Percentiles rank a stretch among this genome's conserved stretches.
phyloP scores from a whole-genome alignment of 495 filamentous ascomycete species.

The Xylaria venustula region DNA sequence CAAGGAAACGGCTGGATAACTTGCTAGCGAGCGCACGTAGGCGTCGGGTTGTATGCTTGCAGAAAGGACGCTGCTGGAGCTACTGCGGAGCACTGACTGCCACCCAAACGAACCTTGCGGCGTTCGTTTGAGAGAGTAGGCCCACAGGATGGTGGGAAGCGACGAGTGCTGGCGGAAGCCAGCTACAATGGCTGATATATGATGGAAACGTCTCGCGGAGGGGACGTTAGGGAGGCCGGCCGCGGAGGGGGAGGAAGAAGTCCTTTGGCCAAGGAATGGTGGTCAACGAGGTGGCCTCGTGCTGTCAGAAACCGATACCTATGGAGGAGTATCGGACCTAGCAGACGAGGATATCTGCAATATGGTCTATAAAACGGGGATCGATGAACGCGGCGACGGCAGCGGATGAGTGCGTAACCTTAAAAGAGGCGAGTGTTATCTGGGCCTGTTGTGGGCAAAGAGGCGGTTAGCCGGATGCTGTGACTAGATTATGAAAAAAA shows the following conservation, averaged over 20 bases:
- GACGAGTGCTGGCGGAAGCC: constrained; percentile 53
- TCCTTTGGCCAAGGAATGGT: constrained; percentile 84
- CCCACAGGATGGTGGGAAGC: constrained; percentile 67
- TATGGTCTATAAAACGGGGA: constrained; percentile 24
- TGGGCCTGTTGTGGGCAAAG: constrained; percentile 58
- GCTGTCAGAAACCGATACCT: constrained; percentile 84
- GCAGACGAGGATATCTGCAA: constrained; percentile 83
- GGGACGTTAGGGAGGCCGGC: constrained; percentile 83
- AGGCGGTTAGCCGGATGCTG: background rate
- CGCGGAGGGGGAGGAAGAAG: constrained; percentile 78
- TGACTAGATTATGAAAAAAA: background rate
- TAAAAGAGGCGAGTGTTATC: constrained; percentile 69
- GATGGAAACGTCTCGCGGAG: constrained; percentile 51
- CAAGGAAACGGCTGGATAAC: background rate
- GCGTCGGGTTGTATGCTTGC: constrained; percentile 17
- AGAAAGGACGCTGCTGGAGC: constrained; percentile 31
- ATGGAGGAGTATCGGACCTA: constrained; percentile 79
- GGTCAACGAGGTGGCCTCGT: constrained; percentile 65
- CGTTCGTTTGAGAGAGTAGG: constrained; percentile 93
- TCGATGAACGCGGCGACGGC: background rate
- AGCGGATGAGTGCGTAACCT: constrained; percentile 6
- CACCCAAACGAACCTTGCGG: constrained; percentile 88
- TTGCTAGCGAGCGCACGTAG: background rate
- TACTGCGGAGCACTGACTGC: constrained; percentile 65
- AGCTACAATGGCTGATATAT: constrained; percentile 47